A percentile compares a stretch with the other conserved stretches of the same genome.
phyloP scores from a whole-genome alignment of 805 yeast genomes.

The Tetrapisispora namnaoensis region DNA sequence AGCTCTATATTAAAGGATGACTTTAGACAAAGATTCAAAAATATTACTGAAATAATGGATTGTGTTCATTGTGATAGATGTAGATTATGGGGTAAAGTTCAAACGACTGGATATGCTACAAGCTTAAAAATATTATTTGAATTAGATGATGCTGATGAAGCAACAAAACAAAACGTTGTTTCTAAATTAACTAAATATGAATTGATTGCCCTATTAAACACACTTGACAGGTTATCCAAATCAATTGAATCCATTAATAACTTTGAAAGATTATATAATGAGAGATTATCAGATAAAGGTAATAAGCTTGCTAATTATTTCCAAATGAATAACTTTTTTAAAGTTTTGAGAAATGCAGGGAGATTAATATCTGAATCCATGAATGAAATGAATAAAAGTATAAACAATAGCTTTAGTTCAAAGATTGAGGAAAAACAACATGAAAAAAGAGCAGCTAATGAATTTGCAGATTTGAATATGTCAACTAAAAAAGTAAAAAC shows the following conservation, averaged over 20 bases:
- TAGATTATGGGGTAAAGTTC: conserved; percentile 95
- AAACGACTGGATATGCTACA: conserved; percentile 96
- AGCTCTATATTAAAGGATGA: conserved; percentile 59
- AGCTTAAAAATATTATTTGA: conserved; percentile 87
- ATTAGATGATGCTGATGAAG: conserved; percentile 38
- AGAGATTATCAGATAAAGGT: conserved; percentile 16
- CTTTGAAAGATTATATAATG: conserved; percentile 50
- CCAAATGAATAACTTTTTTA: conserved; percentile 27
- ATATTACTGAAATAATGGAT: conserved; percentile 89
- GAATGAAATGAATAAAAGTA: conserved; percentile 9
- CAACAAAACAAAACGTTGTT: conserved; percentile 39
- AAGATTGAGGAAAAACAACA: background rate
- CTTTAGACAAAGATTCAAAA: conserved; percentile 74
- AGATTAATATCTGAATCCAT: conserved; percentile 11
- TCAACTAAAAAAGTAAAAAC: conserved; percentile 11
- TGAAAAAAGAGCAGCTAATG: background rate
- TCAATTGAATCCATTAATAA: conserved; percentile 65
- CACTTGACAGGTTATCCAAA: conserved; percentile 85
- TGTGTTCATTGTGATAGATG: conserved; percentile 98
- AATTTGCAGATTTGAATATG: conserved; percentile 22
- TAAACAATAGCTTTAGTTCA: conserved; percentile 2
- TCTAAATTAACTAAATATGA: conserved; percentile 66
- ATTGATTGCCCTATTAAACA: conserved; percentile 81
- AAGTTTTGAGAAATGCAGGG: conserved; percentile 23
- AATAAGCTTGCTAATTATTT: conserved; percentile 17